Percentiles rank a stretch among this genome's conserved stretches.
Evolutionary conservation across 331 rosid species (phyloP).

Genomic region (Quercus phellos): DNA sequence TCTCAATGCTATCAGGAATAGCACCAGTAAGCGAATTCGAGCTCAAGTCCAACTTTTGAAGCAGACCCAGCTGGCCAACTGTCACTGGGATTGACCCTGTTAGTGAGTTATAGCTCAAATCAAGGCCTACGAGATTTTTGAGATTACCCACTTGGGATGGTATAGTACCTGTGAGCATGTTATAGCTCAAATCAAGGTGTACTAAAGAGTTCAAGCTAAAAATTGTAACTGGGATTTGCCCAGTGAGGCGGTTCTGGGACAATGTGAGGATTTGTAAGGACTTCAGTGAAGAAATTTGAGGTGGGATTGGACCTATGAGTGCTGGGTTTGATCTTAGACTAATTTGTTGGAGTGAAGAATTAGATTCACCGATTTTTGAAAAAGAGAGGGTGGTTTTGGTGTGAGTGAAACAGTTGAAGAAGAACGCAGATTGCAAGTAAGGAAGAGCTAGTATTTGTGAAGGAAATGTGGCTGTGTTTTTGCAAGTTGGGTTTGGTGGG

Average conservation of each 20-base stretch:
- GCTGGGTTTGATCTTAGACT: slow-evolving; percentile 48
- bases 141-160: slow-evolving; percentile 38
- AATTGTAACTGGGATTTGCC: slow-evolving; percentile 32
- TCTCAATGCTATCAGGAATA: slow-evolving; percentile 32
- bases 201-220: slow-evolving; percentile 28
- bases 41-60: slow-evolving; percentile 53
- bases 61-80: slow-evolving; percentile 36
- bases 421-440: slow-evolving; percentile 42
- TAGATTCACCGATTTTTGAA: neutral
- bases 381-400: slow-evolving; percentile 29
- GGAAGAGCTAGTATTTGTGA: slow-evolving; percentile 35
- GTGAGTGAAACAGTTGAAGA: slow-evolving; percentile 44
- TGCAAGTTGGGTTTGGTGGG: slow-evolving; percentile 47
- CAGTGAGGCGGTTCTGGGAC: slow-evolving; percentile 42
- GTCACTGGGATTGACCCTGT: slow-evolving; percentile 38
- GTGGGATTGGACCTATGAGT: slow-evolving; percentile 38
- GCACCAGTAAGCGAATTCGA: slow-evolving; percentile 40
- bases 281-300: slow-evolving; percentile 34
- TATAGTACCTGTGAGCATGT: slow-evolving; percentile 33
- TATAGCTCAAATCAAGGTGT: slow-evolving; percentile 56
- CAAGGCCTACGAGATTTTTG: slow-evolving; percentile 41
- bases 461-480: slow-evolving; percentile 35
- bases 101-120: slow-evolving; percentile 46
- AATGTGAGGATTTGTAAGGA: slow-evolving; percentile 45
- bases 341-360: slow-evolving; percentile 42